These are phyloP conservation scores for Ustilago xerochloae DNA, from an alignment of 1,284 basidiomycete species.

Conservation along the genomic window DNA sequence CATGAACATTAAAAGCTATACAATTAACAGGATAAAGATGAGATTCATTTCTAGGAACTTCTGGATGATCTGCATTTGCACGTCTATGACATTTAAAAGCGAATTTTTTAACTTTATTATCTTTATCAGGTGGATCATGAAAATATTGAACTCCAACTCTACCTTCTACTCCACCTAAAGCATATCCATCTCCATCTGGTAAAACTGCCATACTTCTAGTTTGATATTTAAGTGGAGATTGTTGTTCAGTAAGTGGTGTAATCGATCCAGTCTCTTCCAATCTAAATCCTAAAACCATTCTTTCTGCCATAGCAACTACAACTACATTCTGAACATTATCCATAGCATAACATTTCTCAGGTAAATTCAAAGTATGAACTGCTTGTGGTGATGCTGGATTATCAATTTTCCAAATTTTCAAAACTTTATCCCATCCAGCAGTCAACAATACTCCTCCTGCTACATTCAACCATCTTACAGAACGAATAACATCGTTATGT, in stretches of 20 bases:
- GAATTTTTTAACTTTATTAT: constrained; percentile 75
- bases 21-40: constrained; percentile 92
- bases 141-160: constrained; percentile 93
- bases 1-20: constrained; percentile 89
- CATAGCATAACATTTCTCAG: constrained; percentile 86
- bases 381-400: constrained; percentile 51
- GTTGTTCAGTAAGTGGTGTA: constrained; percentile 50
- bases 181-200: constrained; percentile 69
- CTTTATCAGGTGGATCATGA: constrained; percentile 56
- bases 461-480: constrained; percentile 80
- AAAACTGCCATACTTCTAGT: constrained; percentile 74
- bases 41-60: constrained; percentile 56
- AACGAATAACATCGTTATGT: constrained; percentile 84
- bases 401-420: constrained; percentile 72
- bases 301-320: constrained; percentile 90
- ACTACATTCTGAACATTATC: constrained; percentile 86
- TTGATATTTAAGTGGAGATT: constrained; percentile 80
- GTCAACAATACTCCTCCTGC: constrained; percentile 80
- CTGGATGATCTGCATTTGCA: constrained; percentile 75
- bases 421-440: constrained; percentile 89
- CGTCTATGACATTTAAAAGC: constrained; percentile 96
- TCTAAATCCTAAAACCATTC: constrained; percentile 88
- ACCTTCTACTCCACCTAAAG: constrained; percentile 93
- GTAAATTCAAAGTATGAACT: constrained; percentile 72
- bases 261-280: constrained; percentile 73